These are phyloP conservation scores for Vitis labrusca DNA, from an alignment of 164 flowering plant genomes.

Conservation along the genomic window DNA sequence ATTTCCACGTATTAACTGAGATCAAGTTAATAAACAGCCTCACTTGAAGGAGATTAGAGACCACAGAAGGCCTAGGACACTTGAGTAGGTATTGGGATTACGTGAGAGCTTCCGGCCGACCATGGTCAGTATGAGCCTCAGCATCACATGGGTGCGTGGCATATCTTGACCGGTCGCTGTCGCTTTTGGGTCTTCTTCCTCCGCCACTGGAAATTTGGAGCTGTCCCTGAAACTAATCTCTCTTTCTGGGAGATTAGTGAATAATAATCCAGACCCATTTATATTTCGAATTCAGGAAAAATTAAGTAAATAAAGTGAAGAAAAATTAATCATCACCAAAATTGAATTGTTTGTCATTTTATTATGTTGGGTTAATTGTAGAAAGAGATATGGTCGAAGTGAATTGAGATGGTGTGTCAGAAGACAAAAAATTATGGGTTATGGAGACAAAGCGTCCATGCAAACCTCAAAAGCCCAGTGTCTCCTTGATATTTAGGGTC, in stretches of 20 bases:
- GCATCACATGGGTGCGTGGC: conserved; percentile 47
- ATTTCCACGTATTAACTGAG: background rate
- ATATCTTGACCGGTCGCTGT: conserved; percentile 31
- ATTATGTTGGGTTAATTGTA: too few relatives aligned
- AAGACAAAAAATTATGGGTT: too few relatives aligned
- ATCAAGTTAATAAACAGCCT: background rate
- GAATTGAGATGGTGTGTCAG: too few relatives aligned
- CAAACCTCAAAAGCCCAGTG: background rate
- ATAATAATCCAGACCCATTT: too few relatives aligned
- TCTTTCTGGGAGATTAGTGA: conserved; percentile 25
- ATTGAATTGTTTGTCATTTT: too few relatives aligned
- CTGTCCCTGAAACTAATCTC: conserved; percentile 57
- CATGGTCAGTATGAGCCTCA: conserved; percentile 43
- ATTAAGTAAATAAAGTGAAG: conserved; percentile 5
- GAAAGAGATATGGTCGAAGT: too few relatives aligned
- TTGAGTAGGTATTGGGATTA: conserved; percentile 70
- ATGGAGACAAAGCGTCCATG: conserved; percentile 5
- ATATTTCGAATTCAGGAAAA: too few relatives aligned
- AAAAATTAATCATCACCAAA: too few relatives aligned
- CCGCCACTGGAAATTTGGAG: conserved; percentile 24
- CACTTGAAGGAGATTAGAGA: conserved; percentile 62
- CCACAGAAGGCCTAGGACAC: conserved; percentile 63
- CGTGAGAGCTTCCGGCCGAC: conserved; percentile 60
- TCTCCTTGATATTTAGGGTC: background rate
- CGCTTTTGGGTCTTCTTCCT: conserved; percentile 16